Evolutionary conservation across 306 rosid species (phyloP).

Genomic region (Inga oerstediana): DNA sequence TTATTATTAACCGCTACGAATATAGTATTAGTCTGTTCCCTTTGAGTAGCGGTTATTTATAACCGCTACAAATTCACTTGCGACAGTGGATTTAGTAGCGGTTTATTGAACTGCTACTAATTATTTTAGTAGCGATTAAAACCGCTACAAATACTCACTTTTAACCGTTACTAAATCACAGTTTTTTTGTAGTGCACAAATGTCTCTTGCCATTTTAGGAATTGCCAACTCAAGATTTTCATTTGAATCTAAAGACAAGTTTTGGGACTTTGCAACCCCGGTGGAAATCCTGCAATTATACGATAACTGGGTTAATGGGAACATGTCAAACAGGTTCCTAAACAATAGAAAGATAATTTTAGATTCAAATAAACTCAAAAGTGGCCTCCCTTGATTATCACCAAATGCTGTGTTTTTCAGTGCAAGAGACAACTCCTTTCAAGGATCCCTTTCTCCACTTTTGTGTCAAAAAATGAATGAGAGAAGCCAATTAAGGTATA

Average conservation of each 20-base stretch:
- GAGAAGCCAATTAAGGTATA: too few species aligned
- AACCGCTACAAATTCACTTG: too few species aligned
- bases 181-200: slow-evolving; percentile 2
- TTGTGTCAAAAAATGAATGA: not conserved
- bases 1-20: too few species aligned
- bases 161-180: too few species aligned
- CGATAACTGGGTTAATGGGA: slow-evolving; percentile 3
- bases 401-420: not conserved
- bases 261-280: not conserved
- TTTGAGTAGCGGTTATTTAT: too few species aligned
- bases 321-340: not conserved
- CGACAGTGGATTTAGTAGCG: too few species aligned
- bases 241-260: not conserved
- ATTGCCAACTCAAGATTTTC: not conserved
- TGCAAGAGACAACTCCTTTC: not conserved
- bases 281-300: not conserved
- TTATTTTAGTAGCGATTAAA: too few species aligned
- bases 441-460: not conserved
- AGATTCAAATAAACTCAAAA: not conserved
- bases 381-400: not conserved
- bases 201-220: not conserved
- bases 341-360: not conserved
- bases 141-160: too few species aligned
- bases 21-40: too few species aligned
- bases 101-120: too few species aligned